Percentiles rank a stretch among this genome's conserved stretches.
These are phyloP conservation scores for Trametes punicea DNA, from an alignment of 768 basidiomycete genomes.

Conservation along the genomic window DNA sequence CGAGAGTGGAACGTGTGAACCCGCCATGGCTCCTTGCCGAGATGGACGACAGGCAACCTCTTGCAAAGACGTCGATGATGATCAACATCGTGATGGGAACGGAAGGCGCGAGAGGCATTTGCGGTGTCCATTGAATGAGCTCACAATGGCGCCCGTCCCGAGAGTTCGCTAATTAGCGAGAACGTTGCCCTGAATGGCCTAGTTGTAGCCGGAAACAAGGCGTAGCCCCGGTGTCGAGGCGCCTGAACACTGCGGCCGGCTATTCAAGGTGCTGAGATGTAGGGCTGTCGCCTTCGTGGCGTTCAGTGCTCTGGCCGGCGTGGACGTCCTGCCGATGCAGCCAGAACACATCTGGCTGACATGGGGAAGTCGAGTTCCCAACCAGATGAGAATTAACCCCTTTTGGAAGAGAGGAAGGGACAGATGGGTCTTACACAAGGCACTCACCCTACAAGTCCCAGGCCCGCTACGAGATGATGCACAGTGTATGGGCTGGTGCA, in stretches of 20 bases:
- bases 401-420: too few species aligned
- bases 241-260: neutral
- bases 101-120: neutral
- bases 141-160: neutral
- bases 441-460: too few species aligned
- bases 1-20: neutral
- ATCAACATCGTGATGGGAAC: neutral
- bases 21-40: neutral
- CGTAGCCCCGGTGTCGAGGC: neutral
- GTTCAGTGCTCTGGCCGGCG: neutral
- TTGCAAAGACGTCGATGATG: neutral
- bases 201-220: too few species aligned
- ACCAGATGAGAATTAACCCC: too few species aligned
- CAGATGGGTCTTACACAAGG: too few species aligned
- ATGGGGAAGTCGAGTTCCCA: too few species aligned
- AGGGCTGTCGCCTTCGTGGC: conserved; percentile 8
- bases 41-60: too few species aligned
- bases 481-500: too few species aligned
- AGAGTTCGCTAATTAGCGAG: neutral
- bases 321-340: too few species aligned
- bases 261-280: neutral
- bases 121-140: neutral
- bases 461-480: too few species aligned
- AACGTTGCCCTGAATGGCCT: neutral
- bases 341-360: too few species aligned